Base-by-base conservation (phyloP, 2,329 filamentous ascomycete genomes). In the Claviceps pusilla region DNA sequence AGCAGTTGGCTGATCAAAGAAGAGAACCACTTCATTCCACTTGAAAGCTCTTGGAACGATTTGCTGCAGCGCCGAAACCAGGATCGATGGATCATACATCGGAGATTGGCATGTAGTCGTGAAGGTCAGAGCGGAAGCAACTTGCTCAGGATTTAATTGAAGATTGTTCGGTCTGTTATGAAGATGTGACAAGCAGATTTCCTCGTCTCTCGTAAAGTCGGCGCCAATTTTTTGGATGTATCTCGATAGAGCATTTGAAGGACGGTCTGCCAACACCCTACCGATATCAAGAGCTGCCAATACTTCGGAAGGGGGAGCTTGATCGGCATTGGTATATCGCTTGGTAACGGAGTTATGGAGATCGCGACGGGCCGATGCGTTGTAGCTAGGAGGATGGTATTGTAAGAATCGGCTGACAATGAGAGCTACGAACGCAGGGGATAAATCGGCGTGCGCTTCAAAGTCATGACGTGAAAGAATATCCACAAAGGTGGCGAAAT, bases 371-470 rank as follows among this genome's bases (percentile, higher is more conserved):
- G 80, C 83, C 53, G 83, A 77, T 54, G 89, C 82, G 63, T 86
- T 87, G 73, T 94, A 94, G 67, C 85, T 89, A 31, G 86, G 87
- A 35, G 89, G 89, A 52, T 90, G 89, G 61, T 90, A 84, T 68
- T 93, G 84, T 54, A 95, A 83, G 62, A 94, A 86, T 61, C 88
- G 86, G 67, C 95, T 88, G 68, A 96, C 76, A 56, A 95, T 84
- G 56, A 84, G 74, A 50, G 87, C 86, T 57, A 96, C 77, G 65
- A 93, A 89, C 46, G 79, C 71, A 35, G 84, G 75, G 11, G 74
- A 76, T 53, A 90, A 69, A 57, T 87, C 83, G 59, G 83, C 77
- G 62, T 86, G 81, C 45, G 80, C 77, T 52, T 79, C 76, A 59
- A 80, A 73, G 55, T 77, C 77, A 14, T 83, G 76, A 49, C 78